phyloP scores from a whole-genome alignment of 345 rosid genomes.

The Eucalyptus regnans region DNA sequence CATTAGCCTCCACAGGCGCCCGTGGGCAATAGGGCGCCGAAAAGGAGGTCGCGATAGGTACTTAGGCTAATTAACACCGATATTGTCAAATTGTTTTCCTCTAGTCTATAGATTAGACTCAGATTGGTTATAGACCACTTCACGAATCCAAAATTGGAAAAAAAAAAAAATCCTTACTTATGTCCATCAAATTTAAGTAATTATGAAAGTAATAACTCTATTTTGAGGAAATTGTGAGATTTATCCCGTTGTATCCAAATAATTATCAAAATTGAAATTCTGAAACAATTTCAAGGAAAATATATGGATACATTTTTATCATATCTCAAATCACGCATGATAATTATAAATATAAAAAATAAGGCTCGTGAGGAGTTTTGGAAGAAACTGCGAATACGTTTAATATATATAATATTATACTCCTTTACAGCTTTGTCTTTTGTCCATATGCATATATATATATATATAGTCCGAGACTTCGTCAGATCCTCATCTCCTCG shows the following conservation, averaged over 20 bases:
- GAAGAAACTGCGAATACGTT: rapidly evolving
- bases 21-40: rapidly evolving
- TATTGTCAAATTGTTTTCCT: not conserved
- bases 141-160: not conserved
- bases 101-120: not conserved
- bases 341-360: not conserved
- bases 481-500: not conserved
- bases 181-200: not conserved
- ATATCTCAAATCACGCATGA: not conserved
- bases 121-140: not conserved
- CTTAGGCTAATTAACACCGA: not conserved
- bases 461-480: not conserved
- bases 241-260: not conserved
- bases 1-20: no score
- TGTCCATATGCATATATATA: not conserved
- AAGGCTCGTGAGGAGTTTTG: not conserved
- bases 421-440: not conserved
- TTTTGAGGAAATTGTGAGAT: not conserved
- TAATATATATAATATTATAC: no score
- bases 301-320: not conserved
- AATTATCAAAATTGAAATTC: not conserved
- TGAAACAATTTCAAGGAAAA: not conserved
- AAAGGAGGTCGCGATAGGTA: no score
- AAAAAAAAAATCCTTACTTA: not conserved
- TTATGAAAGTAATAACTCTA: not conserved